Evolutionary conservation across 1,284 basidiomycete genomes (phyloP).

Genomic region (Trametes polyzona): DNA sequence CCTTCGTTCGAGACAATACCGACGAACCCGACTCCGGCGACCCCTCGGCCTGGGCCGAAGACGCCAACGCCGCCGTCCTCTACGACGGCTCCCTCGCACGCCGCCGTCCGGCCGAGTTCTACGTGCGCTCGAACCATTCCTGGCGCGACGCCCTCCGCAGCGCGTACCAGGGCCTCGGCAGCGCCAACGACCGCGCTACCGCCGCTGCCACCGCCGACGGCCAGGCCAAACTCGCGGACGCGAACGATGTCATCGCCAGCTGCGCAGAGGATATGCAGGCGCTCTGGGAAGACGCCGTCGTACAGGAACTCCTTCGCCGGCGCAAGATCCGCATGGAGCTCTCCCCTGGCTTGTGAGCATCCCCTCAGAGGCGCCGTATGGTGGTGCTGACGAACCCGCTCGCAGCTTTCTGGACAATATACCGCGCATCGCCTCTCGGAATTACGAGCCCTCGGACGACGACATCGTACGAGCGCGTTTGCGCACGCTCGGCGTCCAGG

Average conservation of each 20-base stretch:
- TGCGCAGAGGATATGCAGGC: slow-evolving; percentile 66
- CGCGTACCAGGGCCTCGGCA: slow-evolving; percentile 10
- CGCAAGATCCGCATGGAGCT: slow-evolving; percentile 62
- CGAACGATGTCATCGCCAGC: slow-evolving; percentile 57
- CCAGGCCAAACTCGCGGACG: slow-evolving; percentile 44
- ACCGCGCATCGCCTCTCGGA: slow-evolving; percentile 59
- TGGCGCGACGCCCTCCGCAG: slow-evolving; percentile 32
- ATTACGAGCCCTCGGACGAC: slow-evolving; percentile 70
- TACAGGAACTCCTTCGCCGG: slow-evolving; percentile 56
- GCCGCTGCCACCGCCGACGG: slow-evolving; percentile 8
- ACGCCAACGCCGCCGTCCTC: slow-evolving; percentile 26
- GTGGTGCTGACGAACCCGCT: background rate
- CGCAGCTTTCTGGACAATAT: slow-evolving; percentile 60
- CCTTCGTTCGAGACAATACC: no score
- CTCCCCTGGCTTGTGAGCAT: slow-evolving; percentile 70
- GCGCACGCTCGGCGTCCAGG: slow-evolving; percentile 44
- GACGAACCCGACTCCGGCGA: slow-evolving; percentile 1
- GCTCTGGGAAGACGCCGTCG: slow-evolving; percentile 65
- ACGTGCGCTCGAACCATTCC: slow-evolving; percentile 34
- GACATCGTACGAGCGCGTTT: slow-evolving; percentile 75
- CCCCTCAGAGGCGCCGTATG: background rate
- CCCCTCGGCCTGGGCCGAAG: slow-evolving; percentile 10
- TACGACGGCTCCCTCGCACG: slow-evolving; percentile 22
- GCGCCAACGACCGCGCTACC: background rate
- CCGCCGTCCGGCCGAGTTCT: slow-evolving; percentile 30